Conservation (phyloP, 148 eudicot genomes). For the Chenopodium suecicum region DNA sequence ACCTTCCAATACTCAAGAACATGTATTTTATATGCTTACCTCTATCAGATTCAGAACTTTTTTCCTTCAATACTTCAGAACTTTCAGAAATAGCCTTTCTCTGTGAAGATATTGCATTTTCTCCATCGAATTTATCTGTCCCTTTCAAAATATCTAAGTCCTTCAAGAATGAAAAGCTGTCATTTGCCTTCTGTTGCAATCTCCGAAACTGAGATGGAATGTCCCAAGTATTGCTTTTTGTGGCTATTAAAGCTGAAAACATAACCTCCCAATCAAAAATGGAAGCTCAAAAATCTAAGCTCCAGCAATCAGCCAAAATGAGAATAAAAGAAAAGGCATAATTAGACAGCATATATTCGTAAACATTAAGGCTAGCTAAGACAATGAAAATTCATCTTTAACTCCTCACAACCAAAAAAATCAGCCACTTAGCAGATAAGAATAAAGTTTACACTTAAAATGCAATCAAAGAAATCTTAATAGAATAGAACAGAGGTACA, state of each 20-base stretch:
- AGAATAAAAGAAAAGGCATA: not conserved
- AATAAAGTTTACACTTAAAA: not conserved
- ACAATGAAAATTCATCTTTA: not conserved
- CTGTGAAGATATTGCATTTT: slow-evolving; percentile 31
- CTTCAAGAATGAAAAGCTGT: slow-evolving; percentile 42
- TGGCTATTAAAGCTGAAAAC: slow-evolving; percentile 46
- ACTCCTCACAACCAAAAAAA: not conserved
- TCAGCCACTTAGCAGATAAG: not conserved
- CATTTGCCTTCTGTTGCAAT: slow-evolving; percentile 38
- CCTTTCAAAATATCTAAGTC: slow-evolving; percentile 32
- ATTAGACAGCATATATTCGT: not conserved
- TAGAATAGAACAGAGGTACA: not conserved
- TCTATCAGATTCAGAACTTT: slow-evolving; percentile 29
- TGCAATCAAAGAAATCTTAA: not conserved
- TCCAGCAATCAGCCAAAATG: not conserved
- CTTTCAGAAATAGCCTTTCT: slow-evolving; percentile 40
- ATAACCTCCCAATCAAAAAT: slow-evolving; percentile 12
- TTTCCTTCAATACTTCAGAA: slow-evolving; percentile 32
- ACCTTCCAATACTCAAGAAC: not conserved
- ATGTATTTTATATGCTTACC: slow-evolving; percentile 30
- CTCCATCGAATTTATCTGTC: slow-evolving; percentile 36
- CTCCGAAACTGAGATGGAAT: slow-evolving; percentile 33
- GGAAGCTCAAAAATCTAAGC: not conserved
- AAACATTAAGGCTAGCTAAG: not conserved
- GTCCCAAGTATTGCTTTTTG: slow-evolving; percentile 47